Evolutionary conservation across 768 basidiomycete species (phyloP).

Genomic region (Sarcomyxa edulis): DNA sequence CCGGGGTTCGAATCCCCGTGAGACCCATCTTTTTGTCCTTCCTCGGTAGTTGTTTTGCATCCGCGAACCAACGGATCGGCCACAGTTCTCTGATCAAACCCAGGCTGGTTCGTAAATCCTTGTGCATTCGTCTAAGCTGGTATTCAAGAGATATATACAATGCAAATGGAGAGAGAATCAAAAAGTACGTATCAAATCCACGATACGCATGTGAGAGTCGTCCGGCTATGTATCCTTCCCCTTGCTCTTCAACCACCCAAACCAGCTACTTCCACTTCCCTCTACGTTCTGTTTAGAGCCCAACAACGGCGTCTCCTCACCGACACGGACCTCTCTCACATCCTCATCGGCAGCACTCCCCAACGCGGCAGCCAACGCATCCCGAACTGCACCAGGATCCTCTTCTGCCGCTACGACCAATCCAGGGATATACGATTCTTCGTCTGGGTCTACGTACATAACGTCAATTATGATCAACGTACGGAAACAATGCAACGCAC

Average conservation of each 20-base stretch:
- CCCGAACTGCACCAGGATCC: slow-evolving; percentile 14
- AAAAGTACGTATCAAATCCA: too few relatives aligned
- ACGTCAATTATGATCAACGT: neutral
- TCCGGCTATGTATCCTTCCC: too few relatives aligned
- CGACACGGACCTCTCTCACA: slow-evolving; percentile 11
- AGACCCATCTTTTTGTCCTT: slow-evolving; percentile 10
- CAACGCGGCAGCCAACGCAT: slow-evolving; percentile 17
- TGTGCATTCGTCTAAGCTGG: too few relatives aligned
- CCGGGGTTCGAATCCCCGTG: slow-evolving; percentile 12
- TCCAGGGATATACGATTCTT: slow-evolving; percentile 14
- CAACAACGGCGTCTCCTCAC: slow-evolving; percentile 18
- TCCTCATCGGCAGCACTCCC: slow-evolving; percentile 18
- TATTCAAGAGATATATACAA: too few relatives aligned
- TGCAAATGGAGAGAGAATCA: too few relatives aligned
- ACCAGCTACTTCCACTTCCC: neutral
- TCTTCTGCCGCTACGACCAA: slow-evolving; percentile 17
- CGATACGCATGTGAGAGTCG: too few relatives aligned
- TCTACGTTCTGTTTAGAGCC: slow-evolving; percentile 6
- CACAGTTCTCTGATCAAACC: too few relatives aligned
- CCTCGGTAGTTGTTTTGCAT: too few relatives aligned
- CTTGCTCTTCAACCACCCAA: slow-evolving; percentile 4
- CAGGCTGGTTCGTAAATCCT: too few relatives aligned
- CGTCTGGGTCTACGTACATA: neutral
- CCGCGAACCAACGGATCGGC: too few relatives aligned
- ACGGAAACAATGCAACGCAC: neutral